A percentile compares a stretch with the other conserved stretches of the same genome.
Evolutionary conservation across 495 filamentous ascomycete species (phyloP).

Genomic region (Hypoxylon crocopeplum): DNA sequence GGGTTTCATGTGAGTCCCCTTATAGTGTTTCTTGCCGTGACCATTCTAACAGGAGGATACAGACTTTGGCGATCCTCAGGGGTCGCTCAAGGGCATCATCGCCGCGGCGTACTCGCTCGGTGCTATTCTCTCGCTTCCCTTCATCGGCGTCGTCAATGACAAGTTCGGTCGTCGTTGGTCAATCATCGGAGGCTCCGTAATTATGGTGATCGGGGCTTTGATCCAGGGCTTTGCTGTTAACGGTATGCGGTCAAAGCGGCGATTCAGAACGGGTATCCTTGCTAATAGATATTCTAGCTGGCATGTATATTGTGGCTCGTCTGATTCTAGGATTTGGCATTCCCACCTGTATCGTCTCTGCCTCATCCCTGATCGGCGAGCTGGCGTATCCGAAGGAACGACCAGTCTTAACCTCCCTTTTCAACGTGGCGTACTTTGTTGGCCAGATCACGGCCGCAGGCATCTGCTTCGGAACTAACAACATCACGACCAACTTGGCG

Average conservation of each 20-base stretch:
- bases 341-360: constrained; percentile 67
- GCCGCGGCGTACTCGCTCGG: constrained; percentile 60
- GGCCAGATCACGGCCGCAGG: constrained; percentile 68
- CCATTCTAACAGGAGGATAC: background rate
- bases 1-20: constrained; percentile 57
- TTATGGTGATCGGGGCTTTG: constrained; percentile 66
- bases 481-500: constrained; percentile 62
- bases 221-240: constrained; percentile 53
- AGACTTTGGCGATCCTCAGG: constrained; percentile 50
- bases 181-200: constrained; percentile 63
- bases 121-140: constrained; percentile 62
- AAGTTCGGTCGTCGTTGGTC: constrained; percentile 64
- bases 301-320: constrained; percentile 70
- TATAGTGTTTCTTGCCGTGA: background rate
- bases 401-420: constrained; percentile 68
- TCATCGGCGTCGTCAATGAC: constrained; percentile 64
- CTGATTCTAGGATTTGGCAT: constrained; percentile 69
- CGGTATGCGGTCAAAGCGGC: constrained; percentile 32
- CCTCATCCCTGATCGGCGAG: constrained; percentile 68
- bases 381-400: constrained; percentile 70
- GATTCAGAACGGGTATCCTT: too few relatives aligned
- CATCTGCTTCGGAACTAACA: constrained; percentile 65
- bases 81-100: constrained; percentile 52
- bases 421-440: constrained; percentile 71
- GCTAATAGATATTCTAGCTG: constrained; percentile 36